Conservation (phyloP, 108 stramenopile species). For the Skeletonema grethae region DNA sequence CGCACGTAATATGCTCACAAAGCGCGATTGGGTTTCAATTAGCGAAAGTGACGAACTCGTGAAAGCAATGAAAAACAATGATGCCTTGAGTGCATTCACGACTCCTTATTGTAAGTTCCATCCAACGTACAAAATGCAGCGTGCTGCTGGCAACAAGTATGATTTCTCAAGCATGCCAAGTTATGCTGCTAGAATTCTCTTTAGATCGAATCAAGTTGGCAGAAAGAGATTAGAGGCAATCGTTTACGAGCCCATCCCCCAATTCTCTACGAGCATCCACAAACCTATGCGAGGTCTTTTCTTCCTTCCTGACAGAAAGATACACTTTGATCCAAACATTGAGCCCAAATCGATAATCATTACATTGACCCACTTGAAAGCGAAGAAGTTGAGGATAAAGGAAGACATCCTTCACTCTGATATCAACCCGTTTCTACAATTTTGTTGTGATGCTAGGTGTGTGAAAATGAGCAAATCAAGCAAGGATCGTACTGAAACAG, state of each 20-base stretch:
- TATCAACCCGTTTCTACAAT: not conserved
- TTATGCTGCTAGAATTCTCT: constrained; percentile 87
- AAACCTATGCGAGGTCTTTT: constrained; percentile 81
- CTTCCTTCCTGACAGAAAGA: constrained; percentile 18
- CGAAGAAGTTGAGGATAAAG: not conserved
- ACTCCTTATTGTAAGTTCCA: constrained; percentile 69
- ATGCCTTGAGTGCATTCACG: constrained; percentile 57
- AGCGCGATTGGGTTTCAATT: constrained; percentile 48
- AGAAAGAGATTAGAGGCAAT: constrained; percentile 40
- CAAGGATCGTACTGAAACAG: not conserved
- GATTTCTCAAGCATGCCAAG: constrained; percentile 70
- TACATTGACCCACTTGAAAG: not conserved
- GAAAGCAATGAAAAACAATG: constrained; percentile 46
- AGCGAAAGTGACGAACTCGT: constrained; percentile 61
- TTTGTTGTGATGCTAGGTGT: not conserved
- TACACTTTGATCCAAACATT: not conserved
- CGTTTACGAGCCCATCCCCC: constrained; percentile 65
- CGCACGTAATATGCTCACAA: constrained; percentile 30
- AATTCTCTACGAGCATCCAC: constrained; percentile 75
- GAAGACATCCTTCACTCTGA: not conserved
- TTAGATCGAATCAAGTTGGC: constrained; percentile 62
- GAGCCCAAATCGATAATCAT: not conserved
- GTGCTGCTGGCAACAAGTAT: constrained; percentile 60
- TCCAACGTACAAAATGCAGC: constrained; percentile 82
- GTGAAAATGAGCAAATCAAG: constrained; percentile 4